These are phyloP conservation scores for Trichoderma oligosporum DNA, from an alignment of 2,329 filamentous ascomycete species.

Conservation along the genomic window DNA sequence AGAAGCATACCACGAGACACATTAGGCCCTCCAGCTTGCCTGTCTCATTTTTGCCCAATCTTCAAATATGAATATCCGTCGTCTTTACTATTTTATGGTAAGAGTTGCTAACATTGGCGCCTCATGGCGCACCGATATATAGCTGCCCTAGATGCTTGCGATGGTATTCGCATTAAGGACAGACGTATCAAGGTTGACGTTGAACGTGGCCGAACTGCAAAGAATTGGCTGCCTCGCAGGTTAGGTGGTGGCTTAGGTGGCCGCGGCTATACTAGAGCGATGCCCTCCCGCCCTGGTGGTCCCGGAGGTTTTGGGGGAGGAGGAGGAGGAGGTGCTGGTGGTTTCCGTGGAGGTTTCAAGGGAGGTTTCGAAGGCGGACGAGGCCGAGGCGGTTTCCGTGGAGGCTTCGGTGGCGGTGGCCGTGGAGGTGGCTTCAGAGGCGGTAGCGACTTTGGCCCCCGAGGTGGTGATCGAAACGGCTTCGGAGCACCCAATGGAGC, in stretches of 20 bases:
- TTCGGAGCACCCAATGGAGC: conserved; percentile 54
- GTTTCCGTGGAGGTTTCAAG: conserved; percentile 41
- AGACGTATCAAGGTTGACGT: conserved; percentile 91
- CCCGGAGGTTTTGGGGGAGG: conserved; percentile 56
- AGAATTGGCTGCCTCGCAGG: conserved; percentile 87
- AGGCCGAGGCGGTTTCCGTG: conserved; percentile 49
- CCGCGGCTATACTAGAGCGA: conserved; percentile 83
- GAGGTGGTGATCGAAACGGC: conserved; percentile 42
- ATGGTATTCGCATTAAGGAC: conserved; percentile 90
- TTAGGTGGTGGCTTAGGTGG: conserved; percentile 90
- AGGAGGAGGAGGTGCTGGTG: conserved; percentile 41
- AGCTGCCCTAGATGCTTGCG: conserved; percentile 84
- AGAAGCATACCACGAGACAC: conserved; percentile 45
- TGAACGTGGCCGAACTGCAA: conserved; percentile 89
- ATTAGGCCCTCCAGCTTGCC: conserved; percentile 56
- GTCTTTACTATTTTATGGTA: conserved; percentile 42
- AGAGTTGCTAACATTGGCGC: conserved; percentile 67
- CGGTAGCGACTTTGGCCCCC: conserved; percentile 39
- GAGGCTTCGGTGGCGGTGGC: conserved; percentile 34
- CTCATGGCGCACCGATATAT: conserved; percentile 53
- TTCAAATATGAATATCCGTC: conserved; percentile 9
- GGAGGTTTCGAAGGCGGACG: conserved; percentile 51
- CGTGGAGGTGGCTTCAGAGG: conserved; percentile 32
- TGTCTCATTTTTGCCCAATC: conserved; percentile 37
- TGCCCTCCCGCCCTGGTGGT: conserved; percentile 65